Evolutionary conservation across 768 basidiomycete species (phyloP).

Genomic region (Gautieria morchelliformis): DNA sequence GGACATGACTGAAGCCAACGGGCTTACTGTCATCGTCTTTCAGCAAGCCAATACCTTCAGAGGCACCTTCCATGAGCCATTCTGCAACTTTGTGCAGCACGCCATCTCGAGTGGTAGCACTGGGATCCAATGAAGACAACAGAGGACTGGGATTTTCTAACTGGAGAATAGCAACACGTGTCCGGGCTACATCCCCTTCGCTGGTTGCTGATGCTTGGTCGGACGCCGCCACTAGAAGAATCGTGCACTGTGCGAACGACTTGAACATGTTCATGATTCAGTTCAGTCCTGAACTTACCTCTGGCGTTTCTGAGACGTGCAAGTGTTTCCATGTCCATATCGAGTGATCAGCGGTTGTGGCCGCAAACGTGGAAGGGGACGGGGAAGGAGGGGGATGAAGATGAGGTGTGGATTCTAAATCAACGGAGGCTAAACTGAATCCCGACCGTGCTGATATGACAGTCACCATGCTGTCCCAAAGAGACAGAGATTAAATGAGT

Average conservation of each 20-base stretch:
- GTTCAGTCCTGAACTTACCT: constrained; percentile 17
- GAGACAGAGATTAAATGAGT: background rate
- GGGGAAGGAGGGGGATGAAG: constrained; percentile 13
- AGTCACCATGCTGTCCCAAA: background rate
- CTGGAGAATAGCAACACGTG: constrained; percentile 12
- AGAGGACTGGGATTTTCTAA: constrained; percentile 4
- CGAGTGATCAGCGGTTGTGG: constrained; percentile 25
- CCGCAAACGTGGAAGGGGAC: constrained; percentile 17
- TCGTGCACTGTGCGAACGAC: constrained; percentile 4
- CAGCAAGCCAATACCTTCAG: constrained; percentile 35
- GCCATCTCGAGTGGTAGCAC: constrained; percentile 15
- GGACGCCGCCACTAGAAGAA: constrained; percentile 11
- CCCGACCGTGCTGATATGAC: background rate
- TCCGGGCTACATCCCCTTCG: background rate
- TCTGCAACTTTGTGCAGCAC: constrained; percentile 40
- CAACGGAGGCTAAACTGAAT: constrained; percentile 1
- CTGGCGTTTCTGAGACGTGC: constrained; percentile 17
- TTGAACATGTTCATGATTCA: background rate
- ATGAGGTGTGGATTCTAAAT: background rate
- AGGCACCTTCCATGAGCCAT: constrained; percentile 43
- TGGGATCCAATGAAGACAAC: background rate
- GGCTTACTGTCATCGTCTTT: constrained; percentile 38
- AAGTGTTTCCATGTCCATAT: constrained; percentile 28
- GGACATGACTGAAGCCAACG: background rate
- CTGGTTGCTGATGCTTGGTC: background rate